Conservation (phyloP, 768 basidiomycete species). For the Leccinum sublutescens region DNA sequence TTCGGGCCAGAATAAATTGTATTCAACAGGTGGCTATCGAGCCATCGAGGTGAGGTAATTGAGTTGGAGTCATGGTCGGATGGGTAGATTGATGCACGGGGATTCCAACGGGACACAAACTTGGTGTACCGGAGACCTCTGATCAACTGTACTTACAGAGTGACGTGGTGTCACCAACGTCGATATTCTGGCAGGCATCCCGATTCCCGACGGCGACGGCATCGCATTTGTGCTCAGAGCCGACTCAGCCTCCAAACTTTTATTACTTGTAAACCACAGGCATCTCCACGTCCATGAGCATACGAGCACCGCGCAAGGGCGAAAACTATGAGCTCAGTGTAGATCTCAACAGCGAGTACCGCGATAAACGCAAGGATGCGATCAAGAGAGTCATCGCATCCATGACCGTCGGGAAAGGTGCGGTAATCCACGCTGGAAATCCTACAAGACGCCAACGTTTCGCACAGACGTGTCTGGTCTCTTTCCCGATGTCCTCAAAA, state of each 20-base stretch:
- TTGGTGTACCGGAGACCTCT: no score
- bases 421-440: slow-evolving; percentile 17
- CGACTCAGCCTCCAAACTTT: neutral
- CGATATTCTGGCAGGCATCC: no score
- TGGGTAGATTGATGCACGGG: no score
- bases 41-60: no score
- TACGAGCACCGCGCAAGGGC: slow-evolving; percentile 69
- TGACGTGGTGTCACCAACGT: no score
- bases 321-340: slow-evolving; percentile 97
- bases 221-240: no score
- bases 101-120: no score
- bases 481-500: slow-evolving; percentile 98
- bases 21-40: no score
- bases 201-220: no score
- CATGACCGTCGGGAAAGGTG: slow-evolving; percentile 99
- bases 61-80: no score
- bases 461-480: slow-evolving; percentile 81
- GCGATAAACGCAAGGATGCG: slow-evolving; percentile 95
- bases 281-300: slow-evolving; percentile 32
- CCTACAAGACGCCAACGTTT: slow-evolving; percentile 8
- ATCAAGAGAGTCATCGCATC: slow-evolving; percentile 97
- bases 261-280: neutral
- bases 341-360: slow-evolving; percentile 96
- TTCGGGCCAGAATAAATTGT: no score
- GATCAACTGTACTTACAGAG: no score